These are phyloP conservation scores for Hygrocybe punicea DNA, from an alignment of 768 basidiomycete species.

Conservation along the genomic window DNA sequence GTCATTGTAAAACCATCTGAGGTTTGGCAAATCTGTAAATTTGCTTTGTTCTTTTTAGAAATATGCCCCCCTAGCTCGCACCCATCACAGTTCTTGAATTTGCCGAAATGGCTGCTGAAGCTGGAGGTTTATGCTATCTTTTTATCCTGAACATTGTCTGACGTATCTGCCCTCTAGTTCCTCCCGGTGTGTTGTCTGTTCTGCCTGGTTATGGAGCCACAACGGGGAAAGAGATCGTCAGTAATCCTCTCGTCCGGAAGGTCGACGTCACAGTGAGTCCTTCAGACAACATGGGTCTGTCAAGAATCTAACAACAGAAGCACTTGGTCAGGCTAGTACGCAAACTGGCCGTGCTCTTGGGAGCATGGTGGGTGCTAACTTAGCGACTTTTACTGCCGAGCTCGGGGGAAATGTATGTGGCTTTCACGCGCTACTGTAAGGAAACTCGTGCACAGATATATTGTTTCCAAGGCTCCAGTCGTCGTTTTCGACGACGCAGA, in stretches of 20 bases:
- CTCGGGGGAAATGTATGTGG: slow-evolving; percentile 72
- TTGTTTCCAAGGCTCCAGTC: slow-evolving; percentile 62
- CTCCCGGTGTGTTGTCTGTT: slow-evolving; percentile 66
- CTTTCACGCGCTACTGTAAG: background rate
- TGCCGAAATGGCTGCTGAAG: slow-evolving; percentile 56
- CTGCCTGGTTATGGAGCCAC: slow-evolving; percentile 67
- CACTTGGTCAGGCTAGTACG: slow-evolving; percentile 61
- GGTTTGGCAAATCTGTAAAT: slow-evolving; percentile 31
- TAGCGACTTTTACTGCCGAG: slow-evolving; percentile 77
- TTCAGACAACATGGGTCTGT: background rate
- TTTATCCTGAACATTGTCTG: background rate
- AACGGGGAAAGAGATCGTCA: slow-evolving; percentile 63
- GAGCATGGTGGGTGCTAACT: slow-evolving; percentile 66
- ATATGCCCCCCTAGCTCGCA: slow-evolving; percentile 48
- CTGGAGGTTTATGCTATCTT: slow-evolving; percentile 51
- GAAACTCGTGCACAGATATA: background rate
- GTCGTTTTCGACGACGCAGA: slow-evolving; percentile 79
- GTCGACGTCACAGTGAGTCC: slow-evolving; percentile 75
- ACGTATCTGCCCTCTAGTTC: slow-evolving; percentile 47
- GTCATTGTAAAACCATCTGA: slow-evolving; percentile 83
- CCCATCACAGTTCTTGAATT: slow-evolving; percentile 80
- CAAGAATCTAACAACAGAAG: background rate
- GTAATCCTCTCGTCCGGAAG: slow-evolving; percentile 66
- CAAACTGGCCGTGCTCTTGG: slow-evolving; percentile 73
- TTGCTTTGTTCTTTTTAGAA: background rate